Percentiles rank a stretch among this genome's conserved stretches.
phyloP scores from a whole-genome alignment of 352 stramenopile genomes.

The Globisporangium paddicum region DNA sequence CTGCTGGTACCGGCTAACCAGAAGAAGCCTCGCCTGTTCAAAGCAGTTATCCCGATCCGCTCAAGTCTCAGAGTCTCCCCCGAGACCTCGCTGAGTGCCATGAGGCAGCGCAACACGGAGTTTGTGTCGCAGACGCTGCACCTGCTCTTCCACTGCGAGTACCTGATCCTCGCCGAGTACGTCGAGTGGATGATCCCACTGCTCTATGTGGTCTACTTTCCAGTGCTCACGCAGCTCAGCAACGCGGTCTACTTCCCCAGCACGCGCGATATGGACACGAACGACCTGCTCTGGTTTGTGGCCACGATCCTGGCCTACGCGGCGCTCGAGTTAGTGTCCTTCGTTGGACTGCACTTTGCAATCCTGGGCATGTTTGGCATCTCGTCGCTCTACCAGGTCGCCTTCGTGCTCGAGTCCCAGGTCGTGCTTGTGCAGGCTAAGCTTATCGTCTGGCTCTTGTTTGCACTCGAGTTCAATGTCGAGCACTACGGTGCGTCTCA shows the following conservation, averaged over 20 bases:
- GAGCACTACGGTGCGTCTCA: neutral
- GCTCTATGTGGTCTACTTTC: conserved; percentile 26
- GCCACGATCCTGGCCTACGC: neutral
- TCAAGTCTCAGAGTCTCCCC: neutral
- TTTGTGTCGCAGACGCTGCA: conserved; percentile 13
- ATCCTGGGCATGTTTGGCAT: neutral
- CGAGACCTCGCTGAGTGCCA: neutral
- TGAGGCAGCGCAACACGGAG: neutral
- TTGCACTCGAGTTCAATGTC: neutral
- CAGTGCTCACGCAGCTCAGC: conserved; percentile 18
- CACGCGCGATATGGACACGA: conserved; percentile 1
- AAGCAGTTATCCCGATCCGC: neutral
- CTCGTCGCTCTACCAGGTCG: neutral
- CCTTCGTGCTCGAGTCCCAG: neutral
- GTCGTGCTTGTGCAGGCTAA: neutral
- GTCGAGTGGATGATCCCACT: conserved; percentile 28
- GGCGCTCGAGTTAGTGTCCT: neutral
- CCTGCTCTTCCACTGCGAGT: conserved; percentile 32
- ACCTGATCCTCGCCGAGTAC: conserved; percentile 31
- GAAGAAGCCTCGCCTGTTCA: neutral
- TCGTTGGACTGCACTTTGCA: neutral
- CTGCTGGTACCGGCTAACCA: neutral
- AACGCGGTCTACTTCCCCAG: conserved; percentile 23
- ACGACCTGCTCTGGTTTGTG: conserved; percentile 2
- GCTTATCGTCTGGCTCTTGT: neutral